Percentiles rank a stretch among this genome's conserved stretches.
These are phyloP conservation scores for Boletus rubroflammeus DNA, from an alignment of 768 basidiomycete species.

Conservation along the genomic window DNA sequence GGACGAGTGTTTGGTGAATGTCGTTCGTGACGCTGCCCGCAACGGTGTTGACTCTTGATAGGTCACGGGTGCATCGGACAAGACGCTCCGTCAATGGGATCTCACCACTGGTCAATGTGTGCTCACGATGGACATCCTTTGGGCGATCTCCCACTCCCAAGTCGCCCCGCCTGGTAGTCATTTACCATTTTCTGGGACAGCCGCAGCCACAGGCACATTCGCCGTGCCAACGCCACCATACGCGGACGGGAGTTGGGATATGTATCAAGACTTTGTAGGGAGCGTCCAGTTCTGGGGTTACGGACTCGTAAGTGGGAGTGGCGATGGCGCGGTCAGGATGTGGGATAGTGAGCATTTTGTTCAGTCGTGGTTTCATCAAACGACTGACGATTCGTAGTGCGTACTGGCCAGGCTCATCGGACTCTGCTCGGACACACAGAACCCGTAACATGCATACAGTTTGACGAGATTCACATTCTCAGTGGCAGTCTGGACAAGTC, in stretches of 20 bases:
- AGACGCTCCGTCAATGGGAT: constrained; percentile 98
- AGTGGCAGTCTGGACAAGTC: constrained; percentile 94
- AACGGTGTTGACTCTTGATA: constrained; percentile 33
- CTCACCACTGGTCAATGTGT: constrained; percentile 96
- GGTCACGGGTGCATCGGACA: constrained; percentile 98
- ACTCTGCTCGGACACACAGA: constrained; percentile 90
- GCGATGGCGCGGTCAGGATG: constrained; percentile 96
- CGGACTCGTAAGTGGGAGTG: constrained; percentile 93
- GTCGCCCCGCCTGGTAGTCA: constrained; percentile 38
- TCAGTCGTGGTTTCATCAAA: background rate
- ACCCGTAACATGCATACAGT: constrained; percentile 91
- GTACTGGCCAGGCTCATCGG: constrained; percentile 94
- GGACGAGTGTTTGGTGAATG: constrained; percentile 81
- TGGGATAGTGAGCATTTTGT: constrained; percentile 83
- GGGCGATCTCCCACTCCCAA: constrained; percentile 94
- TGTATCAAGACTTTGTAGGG: constrained; percentile 97
- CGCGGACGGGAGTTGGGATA: constrained; percentile 88
- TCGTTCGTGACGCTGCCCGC: background rate
- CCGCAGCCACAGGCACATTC: constrained; percentile 61
- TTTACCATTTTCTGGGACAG: constrained; percentile 48
- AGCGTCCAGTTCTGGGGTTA: constrained; percentile 99
- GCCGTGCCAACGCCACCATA: constrained; percentile 83
- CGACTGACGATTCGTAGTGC: constrained; percentile 55
- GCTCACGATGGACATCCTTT: constrained; percentile 99
- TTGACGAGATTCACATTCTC: constrained; percentile 92